Conservation (phyloP, 192 early-diverging fungal species). For the Chytriomyces confervae region DNA sequence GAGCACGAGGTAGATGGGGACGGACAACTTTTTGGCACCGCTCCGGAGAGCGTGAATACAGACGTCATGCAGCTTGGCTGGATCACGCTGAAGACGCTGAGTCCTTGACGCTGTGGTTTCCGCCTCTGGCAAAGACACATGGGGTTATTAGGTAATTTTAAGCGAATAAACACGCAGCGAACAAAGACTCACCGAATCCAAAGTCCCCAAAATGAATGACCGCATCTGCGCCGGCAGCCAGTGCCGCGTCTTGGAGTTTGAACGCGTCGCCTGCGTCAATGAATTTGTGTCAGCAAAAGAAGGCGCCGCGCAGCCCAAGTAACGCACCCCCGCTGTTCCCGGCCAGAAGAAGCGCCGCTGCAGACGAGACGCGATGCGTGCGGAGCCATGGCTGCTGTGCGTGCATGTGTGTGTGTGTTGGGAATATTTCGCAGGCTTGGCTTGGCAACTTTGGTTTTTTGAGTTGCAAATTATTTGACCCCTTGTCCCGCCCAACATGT, state of each 20-base stretch:
- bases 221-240: conserved; percentile 4
- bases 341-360: neutral
- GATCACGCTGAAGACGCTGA: neutral
- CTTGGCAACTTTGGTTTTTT: no score
- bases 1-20: conserved; percentile 10
- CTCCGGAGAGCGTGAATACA: neutral
- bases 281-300: neutral
- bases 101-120: neutral
- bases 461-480: no score
- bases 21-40: neutral
- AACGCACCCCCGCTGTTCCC: neutral
- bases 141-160: neutral
- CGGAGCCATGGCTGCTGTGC: neutral
- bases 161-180: neutral
- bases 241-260: neutral
- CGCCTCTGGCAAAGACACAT: neutral
- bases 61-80: neutral
- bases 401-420: no score
- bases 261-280: conserved; percentile 15
- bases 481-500: no score
- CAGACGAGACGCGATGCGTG: neutral
- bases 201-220: conserved; percentile 24
- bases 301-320: conserved; percentile 7
- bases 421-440: no score
- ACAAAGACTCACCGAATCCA: neutral